Evolutionary conservation across 148 eudicot genomes (phyloP), one percentile per base, ranked within the genome.

Genomic region (Selenicereus undatus): DNA sequence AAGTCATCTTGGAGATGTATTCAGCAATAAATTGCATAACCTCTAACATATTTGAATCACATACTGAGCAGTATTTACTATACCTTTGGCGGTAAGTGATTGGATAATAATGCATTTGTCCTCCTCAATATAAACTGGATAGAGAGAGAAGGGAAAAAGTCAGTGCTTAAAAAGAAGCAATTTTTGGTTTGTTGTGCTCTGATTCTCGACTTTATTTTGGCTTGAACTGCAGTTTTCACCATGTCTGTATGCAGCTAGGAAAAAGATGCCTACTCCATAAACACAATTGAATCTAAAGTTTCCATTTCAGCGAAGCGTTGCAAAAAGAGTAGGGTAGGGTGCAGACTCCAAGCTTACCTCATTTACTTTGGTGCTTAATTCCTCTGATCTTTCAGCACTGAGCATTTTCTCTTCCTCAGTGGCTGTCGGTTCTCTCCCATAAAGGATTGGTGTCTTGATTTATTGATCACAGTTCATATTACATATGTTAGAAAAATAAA

Each of bases 51-150:
- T 29, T 36, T 60, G 62, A 56, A 43, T 22, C 70, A 73, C 51
- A 48, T 74, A 75, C 54, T 50, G 26, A 76, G 50, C 60, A 21
- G 7, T 36, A 77, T n/a, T 39, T 29, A 56, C 22, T n/a, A 81
- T 89, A 97, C 99, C 99, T 97, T 97, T 83, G 99, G 99, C 77
- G 99, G 99, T 82, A 97, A 84, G 88, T 97, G 99, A 88, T 94
- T 97, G 8, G 99, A 97, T 79, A 97, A 86, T 82, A 97, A 77
- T 22, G 98, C 93, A 85, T 97, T 97, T 32, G 99, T 94, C 86
- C 99, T 92, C 86, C 99, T 90, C 90, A 97, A 81, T 84, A 97
- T 92, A 87, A 97, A 97, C 99, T 97, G 98, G 27, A 76, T 73
- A 39, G 68, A 78, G 80, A 75, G 30, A 56, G 69, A 62, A 64